Base-by-base conservation (phyloP, 2,329 filamentous ascomycete genomes). In the Colletotrichum tanaceti region DNA sequence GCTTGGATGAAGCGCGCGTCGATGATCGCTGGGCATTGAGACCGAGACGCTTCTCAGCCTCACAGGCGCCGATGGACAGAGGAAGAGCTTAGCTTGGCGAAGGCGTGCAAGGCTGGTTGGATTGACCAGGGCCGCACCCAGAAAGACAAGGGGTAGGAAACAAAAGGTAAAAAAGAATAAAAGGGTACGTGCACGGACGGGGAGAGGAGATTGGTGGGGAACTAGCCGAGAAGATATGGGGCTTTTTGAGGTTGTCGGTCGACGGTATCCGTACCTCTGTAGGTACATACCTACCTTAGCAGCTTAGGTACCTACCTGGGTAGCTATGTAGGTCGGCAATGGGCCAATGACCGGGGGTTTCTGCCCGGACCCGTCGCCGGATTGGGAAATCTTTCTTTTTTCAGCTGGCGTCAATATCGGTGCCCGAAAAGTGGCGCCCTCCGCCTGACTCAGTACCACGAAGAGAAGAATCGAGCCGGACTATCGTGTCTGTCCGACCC, bases 171-270 rank as follows among this genome's bases (percentile, higher is more conserved):
- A 53, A 43, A 49, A 43, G 49, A 53, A n/a, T n/a, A n/a, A n/a
- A 39, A 44, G 61, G 55, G 44, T 60, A 50, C 62, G 54, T 65
- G 65, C 65, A 68, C 62, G 39, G 65, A 65, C 55, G 62, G 65
- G 62, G 55, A 52, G 60, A 60, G 49, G 49, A 39, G 38, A 61
- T 68, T 61, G 62, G 62, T 65, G 65, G 62, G 46, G 47, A 47
- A 18, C 10, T 5, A n/a, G 14, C 41, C 49, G 61, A 65, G 62
- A n/a, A 14, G 14, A 9, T 50, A 6, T 5, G 9, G n/a, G 5
- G 11, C 16, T 18, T 4, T n/a, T 3, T 9, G 16, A 20, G 35
- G 50, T 14, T 53, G n/a, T 52, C 14, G 24, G 0, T n/a, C n/a
- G n/a, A n/a, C n/a, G n/a, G n/a, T n/a, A n/a, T n/a, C n/a, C n/a